Evolutionary conservation across 2,329 filamentous ascomycete genomes (phyloP), one percentile per base, ranked within the genome.

Genomic region (Phialophora verrucosa): DNA sequence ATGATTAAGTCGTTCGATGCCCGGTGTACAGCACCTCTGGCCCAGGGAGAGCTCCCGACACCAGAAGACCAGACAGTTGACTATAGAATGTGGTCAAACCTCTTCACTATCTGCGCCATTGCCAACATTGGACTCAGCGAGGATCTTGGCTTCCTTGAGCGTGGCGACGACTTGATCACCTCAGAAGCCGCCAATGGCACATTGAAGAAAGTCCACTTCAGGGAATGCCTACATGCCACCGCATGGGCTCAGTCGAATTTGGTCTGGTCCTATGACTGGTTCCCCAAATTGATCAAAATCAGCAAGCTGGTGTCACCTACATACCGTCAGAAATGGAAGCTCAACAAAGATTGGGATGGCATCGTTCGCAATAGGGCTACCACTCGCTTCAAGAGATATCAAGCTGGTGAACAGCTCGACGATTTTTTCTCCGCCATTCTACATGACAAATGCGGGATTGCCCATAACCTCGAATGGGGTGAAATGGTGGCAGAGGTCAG

Each of bases 321-420:
- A 1, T 75, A 72, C 61, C 67, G 61, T 3, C 42, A 57, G 2
- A 69, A 71, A 62, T 73, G 70, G 68, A 60, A 54, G 7, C 57
- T 72, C 11, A 70, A 70, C 56, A 49, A 65, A 17, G 71, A 78
- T 62, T 84, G 78, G 79, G 75, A 84, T 25, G 82, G 76, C 27
- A 82, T 85, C 59, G 79, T 82, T 0, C 75, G 78, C 23, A 78
- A 81, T 57, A 80, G 80, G 1, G 77, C 83, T 0, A 77, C 75
- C 1, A 72, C 81, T 47, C 78, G 83, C 0, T 72, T 84, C 20
- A 70, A 78, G 63, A 76, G 83, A 3, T 83, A 85, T 69, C 73
- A 78, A 23, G 74, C 73, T 0, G 83, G 83, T n/a, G 84, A 87
- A 74, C 82, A 82, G 66, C 76, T 85, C 0, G 80, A 83, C 59